Base-by-base conservation (phyloP, 1,284 basidiomycete genomes). In the Moesziomyces parantarcticus region DNA sequence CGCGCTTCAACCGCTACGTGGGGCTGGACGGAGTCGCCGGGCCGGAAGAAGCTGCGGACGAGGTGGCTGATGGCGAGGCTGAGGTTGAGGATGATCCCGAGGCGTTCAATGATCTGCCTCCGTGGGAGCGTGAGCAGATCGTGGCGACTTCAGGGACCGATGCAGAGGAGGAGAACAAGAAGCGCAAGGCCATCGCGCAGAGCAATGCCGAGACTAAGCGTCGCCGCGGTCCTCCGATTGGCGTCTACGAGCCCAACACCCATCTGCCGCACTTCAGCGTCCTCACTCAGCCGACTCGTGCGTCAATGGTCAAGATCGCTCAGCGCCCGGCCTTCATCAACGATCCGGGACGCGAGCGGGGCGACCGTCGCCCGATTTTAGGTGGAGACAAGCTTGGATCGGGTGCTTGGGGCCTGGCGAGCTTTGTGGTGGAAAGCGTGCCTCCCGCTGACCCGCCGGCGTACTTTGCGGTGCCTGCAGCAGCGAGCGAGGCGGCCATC, bases 181-280 rank as follows among this genome's bases (percentile, higher is more conserved):
- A 63, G 58, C 73, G 44, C 29, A 50, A 63, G 44, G 68, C 57
- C 14, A 16, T 40, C 29, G 44, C 54, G 13, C 53, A 66, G 36
- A 51, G 59, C 39, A 50, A 42, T 5, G 53, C 49, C n/a, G 58
- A 63, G 13, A 34, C 60, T 18, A 61, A 68, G 45, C 70, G 69
- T 36, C 67, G 53, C n/a, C 52, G 51, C 18, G 67, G 68, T n/a
- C 77, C 79, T 13, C 80, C 81, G 5, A 46, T 83, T 11, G 82
- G 81, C 41, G 55, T 83, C 20, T 83, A 79, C 61, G 82, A 83
- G 43, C 82, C 82, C 25, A 63, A 75, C 29, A 83, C 82, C 21
- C 74, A 81, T 55, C 49, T 69, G 18, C 62, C 76, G 23, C 80
- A 82, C 50, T 70, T 78, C 39, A 59, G 68, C 20, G 34, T 58